These are phyloP conservation scores for Hermanozyma aechmeae DNA, from an alignment of 805 yeast species.

Conservation along the genomic window DNA sequence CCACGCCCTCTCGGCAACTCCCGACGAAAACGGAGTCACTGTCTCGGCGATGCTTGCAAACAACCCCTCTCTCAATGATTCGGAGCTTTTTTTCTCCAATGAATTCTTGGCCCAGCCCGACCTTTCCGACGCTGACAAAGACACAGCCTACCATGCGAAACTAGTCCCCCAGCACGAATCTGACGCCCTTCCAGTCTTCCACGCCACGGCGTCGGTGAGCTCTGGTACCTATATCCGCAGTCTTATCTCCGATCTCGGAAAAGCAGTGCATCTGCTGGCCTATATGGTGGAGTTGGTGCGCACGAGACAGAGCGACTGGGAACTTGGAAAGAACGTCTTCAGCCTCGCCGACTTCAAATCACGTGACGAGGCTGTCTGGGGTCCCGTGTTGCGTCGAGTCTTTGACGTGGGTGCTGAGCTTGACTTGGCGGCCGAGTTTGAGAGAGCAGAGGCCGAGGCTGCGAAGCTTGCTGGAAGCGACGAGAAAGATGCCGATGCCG, in stretches of 20 bases:
- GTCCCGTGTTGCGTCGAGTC: slow-evolving; percentile 47
- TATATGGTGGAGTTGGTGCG: slow-evolving; percentile 83
- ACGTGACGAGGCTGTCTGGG: slow-evolving; percentile 61
- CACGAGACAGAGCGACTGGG: slow-evolving; percentile 77
- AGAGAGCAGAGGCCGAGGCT: slow-evolving; percentile 1
- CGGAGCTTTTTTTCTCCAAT: slow-evolving; percentile 49
- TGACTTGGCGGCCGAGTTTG: slow-evolving; percentile 8
- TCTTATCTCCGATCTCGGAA: slow-evolving; percentile 79
- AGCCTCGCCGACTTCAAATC: slow-evolving; percentile 56
- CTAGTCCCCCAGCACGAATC: slow-evolving; percentile 30
- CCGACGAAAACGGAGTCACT: slow-evolving; percentile 40
- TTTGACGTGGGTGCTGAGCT: slow-evolving; percentile 27
- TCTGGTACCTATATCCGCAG: slow-evolving; percentile 95
- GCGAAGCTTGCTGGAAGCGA: slow-evolving; percentile 11
- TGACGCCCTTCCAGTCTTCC: slow-evolving; percentile 64
- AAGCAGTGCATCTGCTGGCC: slow-evolving; percentile 69
- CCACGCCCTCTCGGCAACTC: slow-evolving; percentile 28
- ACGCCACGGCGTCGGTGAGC: slow-evolving; percentile 70
- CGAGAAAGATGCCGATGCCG: neutral
- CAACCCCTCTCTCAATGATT: slow-evolving; percentile 53
- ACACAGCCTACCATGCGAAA: slow-evolving; percentile 30
- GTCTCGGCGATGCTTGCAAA: slow-evolving; percentile 35
- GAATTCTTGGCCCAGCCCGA: slow-evolving; percentile 38
- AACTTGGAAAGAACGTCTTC: slow-evolving; percentile 59
- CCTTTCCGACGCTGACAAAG: slow-evolving; percentile 21